A percentile compares a stretch with the other conserved stretches of the same genome.
Conservation (phyloP, 345 rosid species). For the Eucalyptus victrix region DNA sequence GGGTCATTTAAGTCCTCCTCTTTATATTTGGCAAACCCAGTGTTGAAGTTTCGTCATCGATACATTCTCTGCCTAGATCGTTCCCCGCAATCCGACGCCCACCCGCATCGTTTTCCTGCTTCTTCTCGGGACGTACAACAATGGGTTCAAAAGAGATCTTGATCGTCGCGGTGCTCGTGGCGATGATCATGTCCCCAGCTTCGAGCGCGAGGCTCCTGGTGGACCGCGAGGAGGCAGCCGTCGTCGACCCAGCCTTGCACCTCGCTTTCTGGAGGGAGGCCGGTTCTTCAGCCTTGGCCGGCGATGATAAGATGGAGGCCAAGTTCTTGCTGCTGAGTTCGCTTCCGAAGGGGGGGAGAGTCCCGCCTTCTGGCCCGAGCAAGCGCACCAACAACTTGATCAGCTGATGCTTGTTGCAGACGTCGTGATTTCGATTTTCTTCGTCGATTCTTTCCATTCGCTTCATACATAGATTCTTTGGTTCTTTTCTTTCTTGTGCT, state of each 20-base stretch:
- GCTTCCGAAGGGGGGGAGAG: constrained; percentile 14
- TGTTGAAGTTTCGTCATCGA: not conserved
- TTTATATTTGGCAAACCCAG: not conserved
- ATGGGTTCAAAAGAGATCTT: not conserved
- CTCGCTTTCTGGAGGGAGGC: not conserved
- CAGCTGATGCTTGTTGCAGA: not conserved
- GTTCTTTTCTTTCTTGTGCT: not conserved
- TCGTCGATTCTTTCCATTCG: not conserved
- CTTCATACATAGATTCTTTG: not conserved
- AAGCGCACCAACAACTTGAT: not conserved
- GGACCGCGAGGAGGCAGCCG: not conserved
- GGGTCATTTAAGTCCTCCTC: not conserved
- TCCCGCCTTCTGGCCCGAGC: constrained; percentile 21
- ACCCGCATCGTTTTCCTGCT: not conserved
- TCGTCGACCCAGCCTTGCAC: not conserved
- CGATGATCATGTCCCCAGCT: not conserved
- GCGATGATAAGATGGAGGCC: not conserved
- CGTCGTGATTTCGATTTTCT: not conserved
- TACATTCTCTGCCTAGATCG: not conserved
- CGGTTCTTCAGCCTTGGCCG: not conserved
- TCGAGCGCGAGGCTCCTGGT: not conserved
- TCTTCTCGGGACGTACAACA: not conserved
- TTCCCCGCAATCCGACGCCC: not conserved
- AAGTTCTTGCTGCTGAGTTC: constrained; percentile 6
- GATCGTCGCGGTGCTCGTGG: not conserved